Percentiles rank a stretch among this genome's conserved stretches.
Evolutionary conservation across 768 basidiomycete species (phyloP).

Genomic region (Lactarius akahatsu): DNA sequence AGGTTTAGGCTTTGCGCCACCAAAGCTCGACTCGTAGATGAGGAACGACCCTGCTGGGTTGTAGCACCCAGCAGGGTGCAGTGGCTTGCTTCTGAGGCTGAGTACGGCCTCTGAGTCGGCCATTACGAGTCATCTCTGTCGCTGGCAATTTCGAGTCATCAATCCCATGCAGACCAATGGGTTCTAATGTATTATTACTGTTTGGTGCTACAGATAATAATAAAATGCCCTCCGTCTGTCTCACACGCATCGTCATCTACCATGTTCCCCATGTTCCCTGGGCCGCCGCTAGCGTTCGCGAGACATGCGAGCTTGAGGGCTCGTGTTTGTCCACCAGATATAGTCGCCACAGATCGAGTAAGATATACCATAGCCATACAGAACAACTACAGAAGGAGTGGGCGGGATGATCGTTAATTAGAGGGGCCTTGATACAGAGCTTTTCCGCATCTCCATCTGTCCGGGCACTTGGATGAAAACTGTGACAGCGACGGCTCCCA

Average conservation of each 20-base stretch:
- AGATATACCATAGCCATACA: slow-evolving; percentile 89
- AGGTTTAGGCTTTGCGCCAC: no score
- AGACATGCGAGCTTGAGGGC: slow-evolving; percentile 65
- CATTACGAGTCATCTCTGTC: background rate
- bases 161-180: background rate
- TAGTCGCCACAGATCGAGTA: slow-evolving; percentile 85
- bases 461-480: slow-evolving; percentile 74
- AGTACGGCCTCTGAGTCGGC: background rate
- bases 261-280: slow-evolving; percentile 68
- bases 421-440: slow-evolving; percentile 45
- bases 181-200: background rate
- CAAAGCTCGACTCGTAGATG: no score
- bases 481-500: slow-evolving; percentile 96
- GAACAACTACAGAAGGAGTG: slow-evolving; percentile 57
- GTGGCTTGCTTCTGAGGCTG: background rate
- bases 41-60: no score
- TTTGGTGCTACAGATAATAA: background rate
- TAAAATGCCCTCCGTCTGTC: background rate
- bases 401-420: background rate
- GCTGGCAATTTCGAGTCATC: background rate
- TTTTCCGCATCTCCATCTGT: slow-evolving; percentile 68
- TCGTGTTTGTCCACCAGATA: slow-evolving; percentile 91
- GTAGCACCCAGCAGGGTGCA: no score
- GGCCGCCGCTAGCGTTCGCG: slow-evolving; percentile 67
- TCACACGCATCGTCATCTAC: slow-evolving; percentile 68